Conservation (phyloP, 805 yeast genomes). For the Cephaloascus fragrans region DNA sequence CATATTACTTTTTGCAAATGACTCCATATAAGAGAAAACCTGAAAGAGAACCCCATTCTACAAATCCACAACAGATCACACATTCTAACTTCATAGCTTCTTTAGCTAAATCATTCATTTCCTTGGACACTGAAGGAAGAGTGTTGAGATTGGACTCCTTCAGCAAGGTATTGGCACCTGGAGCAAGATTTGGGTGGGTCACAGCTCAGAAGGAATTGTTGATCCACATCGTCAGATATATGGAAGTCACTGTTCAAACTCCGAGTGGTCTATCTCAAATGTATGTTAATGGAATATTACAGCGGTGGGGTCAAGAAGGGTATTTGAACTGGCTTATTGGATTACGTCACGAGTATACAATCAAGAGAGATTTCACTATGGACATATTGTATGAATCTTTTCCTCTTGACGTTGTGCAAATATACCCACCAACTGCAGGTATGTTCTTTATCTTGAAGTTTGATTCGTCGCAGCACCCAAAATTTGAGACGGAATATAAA, state of each 20-base stretch:
- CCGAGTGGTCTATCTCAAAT: not conserved
- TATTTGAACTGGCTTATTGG: not conserved
- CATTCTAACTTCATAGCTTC: not conserved
- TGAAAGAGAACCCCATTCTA: not conserved
- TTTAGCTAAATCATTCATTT: not conserved
- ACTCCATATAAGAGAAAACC: conserved; percentile 41
- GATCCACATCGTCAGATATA: conserved; percentile 18
- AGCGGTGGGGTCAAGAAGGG: not conserved
- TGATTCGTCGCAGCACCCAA: not conserved
- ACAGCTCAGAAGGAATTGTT: conserved; percentile 3
- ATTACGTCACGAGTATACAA: not conserved
- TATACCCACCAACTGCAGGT: not conserved
- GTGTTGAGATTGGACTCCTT: not conserved
- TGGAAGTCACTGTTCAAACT: not conserved
- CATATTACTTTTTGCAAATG: conserved; percentile 95
- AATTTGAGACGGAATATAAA: not conserved
- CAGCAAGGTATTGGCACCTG: not conserved
- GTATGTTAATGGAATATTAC: not conserved
- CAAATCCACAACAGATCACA: not conserved
- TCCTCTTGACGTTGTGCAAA: not conserved
- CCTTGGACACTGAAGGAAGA: not conserved
- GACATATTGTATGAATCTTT: not conserved
- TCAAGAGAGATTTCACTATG: not conserved
- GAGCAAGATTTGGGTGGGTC: not conserved
- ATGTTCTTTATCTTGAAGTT: not conserved